Evolutionary conservation across 2,329 filamentous ascomycete genomes (phyloP), one percentile per base, ranked within the genome.

Genomic region (Alternaria ventricosa): DNA sequence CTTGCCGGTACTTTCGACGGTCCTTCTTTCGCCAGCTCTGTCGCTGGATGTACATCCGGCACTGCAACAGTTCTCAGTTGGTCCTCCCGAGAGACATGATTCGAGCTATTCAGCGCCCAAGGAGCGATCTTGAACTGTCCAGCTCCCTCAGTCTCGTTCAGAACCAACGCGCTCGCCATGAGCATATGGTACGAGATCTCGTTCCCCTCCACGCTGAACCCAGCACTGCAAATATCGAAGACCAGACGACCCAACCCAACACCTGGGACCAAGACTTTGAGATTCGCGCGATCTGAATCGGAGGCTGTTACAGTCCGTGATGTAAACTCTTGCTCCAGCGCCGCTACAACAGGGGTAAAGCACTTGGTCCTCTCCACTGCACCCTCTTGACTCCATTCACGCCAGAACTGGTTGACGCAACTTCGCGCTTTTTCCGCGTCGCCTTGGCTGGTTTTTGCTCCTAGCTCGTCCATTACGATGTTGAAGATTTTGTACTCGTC

Each of bases 151-250:
- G 90, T 92, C 71, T 85, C 86, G 78, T 95, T 94, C 51, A 94
- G 87, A 15, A 94, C 87, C 75, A 92, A 88, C 66, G 87, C 87
- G 61, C 92, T 96, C 1, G 93, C 93, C 61, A 98, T 85, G n/a
- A 99, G 87, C 78, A 97, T 93, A 79, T 99, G 96, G 76, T 97
- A 98, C 3, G 94, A 97, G 65, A 98, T 97, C 81, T 99, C 84
- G 76, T 97, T 98, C 27, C 95, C 95, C 79, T 97, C 94, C 1
- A 89, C 87, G 11, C 87, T 82, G 78, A 89, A 96, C 11, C 96
- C 94, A 1, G 83, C 84, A 27, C 83, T 83, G 76, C 90, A 93
- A 13, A 98, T 84, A 47, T 99, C 96, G 73, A 96, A 97, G 0
- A 98, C 92, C 3, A 98, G 84, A 13, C 96, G 87, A 3, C 93